Conservation (phyloP, 2,329 filamentous ascomycete species). For the Phoma sp. region DNA sequence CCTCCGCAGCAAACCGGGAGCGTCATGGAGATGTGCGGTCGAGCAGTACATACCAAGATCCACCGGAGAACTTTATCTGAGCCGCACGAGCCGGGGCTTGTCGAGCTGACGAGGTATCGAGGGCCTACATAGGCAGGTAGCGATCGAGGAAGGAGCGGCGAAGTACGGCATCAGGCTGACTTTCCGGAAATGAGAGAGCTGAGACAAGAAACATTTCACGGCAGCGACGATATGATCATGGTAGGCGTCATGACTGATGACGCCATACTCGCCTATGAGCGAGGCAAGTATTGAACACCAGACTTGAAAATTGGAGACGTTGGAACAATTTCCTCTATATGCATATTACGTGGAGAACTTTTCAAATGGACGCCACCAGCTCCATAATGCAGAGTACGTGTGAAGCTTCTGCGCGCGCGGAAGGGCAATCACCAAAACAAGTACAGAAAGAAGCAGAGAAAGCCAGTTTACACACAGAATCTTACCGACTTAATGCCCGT, state of each 20-base stretch:
- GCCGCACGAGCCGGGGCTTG: neutral
- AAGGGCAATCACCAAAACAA: conserved; percentile 4
- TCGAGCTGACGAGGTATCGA: neutral
- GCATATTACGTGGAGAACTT: conserved; percentile 37
- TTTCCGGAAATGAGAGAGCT: neutral
- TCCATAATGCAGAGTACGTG: conserved; percentile 32
- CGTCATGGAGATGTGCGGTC: neutral
- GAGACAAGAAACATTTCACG: neutral
- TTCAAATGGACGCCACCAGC: conserved; percentile 34
- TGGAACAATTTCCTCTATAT: conserved; percentile 29
- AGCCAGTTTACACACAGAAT: conserved; percentile 36
- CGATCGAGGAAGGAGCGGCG: conserved; percentile 4
- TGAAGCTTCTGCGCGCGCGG: conserved; percentile 1
- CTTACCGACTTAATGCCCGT: conserved; percentile 17
- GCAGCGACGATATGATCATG: neutral
- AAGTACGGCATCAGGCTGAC: conserved; percentile 3
- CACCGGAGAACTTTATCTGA: neutral
- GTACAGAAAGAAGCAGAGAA: conserved; percentile 26
- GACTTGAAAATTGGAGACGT: neutral
- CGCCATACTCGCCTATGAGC: neutral
- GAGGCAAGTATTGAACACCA: neutral
- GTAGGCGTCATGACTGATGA: neutral
- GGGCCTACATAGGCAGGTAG: neutral
- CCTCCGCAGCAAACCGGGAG: neutral
- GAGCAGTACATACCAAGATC: neutral